Percentiles rank a stretch among this genome's conserved stretches.
These are phyloP conservation scores for Albatrellus ellisii DNA, from an alignment of 768 basidiomycete species.

Conservation along the genomic window DNA sequence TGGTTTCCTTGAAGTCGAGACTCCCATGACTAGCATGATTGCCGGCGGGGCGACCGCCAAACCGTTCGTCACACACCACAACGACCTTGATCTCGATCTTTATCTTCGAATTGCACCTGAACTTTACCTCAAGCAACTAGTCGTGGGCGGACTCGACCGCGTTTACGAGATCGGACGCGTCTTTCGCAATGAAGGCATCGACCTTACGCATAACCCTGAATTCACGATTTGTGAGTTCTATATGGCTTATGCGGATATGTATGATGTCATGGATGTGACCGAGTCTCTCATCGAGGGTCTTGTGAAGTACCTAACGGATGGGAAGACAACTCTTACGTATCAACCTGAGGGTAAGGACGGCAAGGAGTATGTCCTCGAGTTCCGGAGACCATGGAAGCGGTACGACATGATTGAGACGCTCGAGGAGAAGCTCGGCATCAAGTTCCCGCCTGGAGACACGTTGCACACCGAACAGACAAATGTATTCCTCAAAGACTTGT, in stretches of 20 bases:
- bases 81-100: conserved; percentile 91
- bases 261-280: conserved; percentile 96
- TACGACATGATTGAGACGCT: conserved; percentile 97
- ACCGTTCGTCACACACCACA: conserved; percentile 98
- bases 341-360: conserved; percentile 92
- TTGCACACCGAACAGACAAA: conserved; percentile 83
- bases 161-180: conserved; percentile 98
- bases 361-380: conserved; percentile 68
- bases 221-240: conserved; percentile 99
- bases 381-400: conserved; percentile 91
- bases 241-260: conserved; percentile 99
- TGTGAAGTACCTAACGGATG: conserved; percentile 76
- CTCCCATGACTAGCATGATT: conserved; percentile 92
- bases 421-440: conserved; percentile 85
- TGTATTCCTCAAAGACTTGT: conserved; percentile 75
- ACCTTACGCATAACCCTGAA: conserved; percentile 98
- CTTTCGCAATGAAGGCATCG: conserved; percentile 97
- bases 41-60: conserved; percentile 98
- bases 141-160: conserved; percentile 93
- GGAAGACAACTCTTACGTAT: conserved; percentile 66
- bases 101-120: conserved; percentile 97
- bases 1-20: conserved; percentile 98
- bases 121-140: conserved; percentile 93
- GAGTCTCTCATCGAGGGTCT: conserved; percentile 83
- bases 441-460: conserved; percentile 87